These are phyloP conservation scores for Silene conica DNA, from an alignment of 148 eudicot genomes.

Conservation along the genomic window DNA sequence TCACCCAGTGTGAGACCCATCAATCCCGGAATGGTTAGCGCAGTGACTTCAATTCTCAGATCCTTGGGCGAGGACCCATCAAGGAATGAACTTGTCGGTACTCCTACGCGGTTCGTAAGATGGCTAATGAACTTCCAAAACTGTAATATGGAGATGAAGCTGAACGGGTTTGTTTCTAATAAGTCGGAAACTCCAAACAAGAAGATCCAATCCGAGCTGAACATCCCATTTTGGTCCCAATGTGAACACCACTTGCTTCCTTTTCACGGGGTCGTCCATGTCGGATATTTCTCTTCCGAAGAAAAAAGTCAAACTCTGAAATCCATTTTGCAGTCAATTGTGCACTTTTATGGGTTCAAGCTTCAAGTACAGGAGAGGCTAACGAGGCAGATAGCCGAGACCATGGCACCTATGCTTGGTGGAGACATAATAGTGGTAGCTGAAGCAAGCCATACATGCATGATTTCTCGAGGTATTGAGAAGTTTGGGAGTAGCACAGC, in stretches of 20 bases:
- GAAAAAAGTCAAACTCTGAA: conserved; percentile 36
- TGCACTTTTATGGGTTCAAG: conserved; percentile 82
- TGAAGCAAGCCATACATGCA: conserved; percentile 88
- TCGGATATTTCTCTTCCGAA: conserved; percentile 51
- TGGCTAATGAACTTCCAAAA: conserved; percentile 74
- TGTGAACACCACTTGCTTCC: conserved; percentile 98
- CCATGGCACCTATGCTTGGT: conserved; percentile 62
- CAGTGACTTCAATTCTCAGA: conserved; percentile 54
- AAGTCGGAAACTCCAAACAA: conserved; percentile 12
- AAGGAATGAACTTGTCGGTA: conserved; percentile 69
- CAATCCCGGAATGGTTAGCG: conserved; percentile 49
- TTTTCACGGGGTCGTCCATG: conserved; percentile 84
- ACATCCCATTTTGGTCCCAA: conserved; percentile 76
- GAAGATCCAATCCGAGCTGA: conserved; percentile 47
- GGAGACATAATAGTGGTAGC: conserved; percentile 85
- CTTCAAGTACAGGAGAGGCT: conserved; percentile 97
- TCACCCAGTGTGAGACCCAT: no score
- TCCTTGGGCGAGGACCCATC: conserved; percentile 79
- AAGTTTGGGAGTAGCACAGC: conserved; percentile 87
- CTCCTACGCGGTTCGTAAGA: conserved; percentile 60
- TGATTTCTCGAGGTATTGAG: conserved; percentile 91
- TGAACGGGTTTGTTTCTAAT: conserved; percentile 41
- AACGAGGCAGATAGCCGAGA: conserved; percentile 84
- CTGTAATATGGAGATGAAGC: conserved; percentile 53
- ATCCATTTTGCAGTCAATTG: conserved; percentile 61